Conservation (phyloP, 208 protist species). For the Phytomonas francai region DNA sequence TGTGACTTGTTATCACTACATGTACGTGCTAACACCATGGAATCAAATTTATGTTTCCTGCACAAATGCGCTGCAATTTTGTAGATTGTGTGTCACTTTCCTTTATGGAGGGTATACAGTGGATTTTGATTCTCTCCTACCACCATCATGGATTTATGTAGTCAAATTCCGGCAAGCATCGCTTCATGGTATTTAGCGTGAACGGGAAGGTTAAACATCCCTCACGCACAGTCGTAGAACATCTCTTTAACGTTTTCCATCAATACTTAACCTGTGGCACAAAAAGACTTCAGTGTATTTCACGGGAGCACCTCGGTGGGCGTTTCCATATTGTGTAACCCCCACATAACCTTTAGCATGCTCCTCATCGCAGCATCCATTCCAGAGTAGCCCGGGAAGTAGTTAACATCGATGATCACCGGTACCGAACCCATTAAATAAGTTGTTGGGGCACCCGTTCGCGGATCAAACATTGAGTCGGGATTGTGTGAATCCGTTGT, state of each 20-base stretch:
- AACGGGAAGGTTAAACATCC: background rate
- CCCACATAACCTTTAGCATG: background rate
- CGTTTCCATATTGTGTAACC: background rate
- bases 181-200: background rate
- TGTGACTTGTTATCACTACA: background rate
- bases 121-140: background rate
- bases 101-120: background rate
- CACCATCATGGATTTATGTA: background rate
- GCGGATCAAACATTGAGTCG: constrained; percentile 43
- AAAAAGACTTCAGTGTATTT: background rate
- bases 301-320: background rate
- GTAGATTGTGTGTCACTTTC: background rate
- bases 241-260: background rate
- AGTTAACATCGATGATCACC: constrained; percentile 79
- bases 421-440: constrained; percentile 42
- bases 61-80: background rate
- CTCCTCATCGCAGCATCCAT: constrained; percentile 21
- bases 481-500: background rate
- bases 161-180: background rate
- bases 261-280: background rate
- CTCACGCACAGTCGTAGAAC: background rate
- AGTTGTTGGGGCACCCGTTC: constrained; percentile 42
- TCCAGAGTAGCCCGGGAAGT: constrained; percentile 79
- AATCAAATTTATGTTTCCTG: background rate
- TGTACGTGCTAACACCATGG: background rate